A percentile compares a stretch with the other conserved stretches of the same genome.
Evolutionary conservation across 495 filamentous ascomycete genomes (phyloP).

Genomic region (Xylona heveae): DNA sequence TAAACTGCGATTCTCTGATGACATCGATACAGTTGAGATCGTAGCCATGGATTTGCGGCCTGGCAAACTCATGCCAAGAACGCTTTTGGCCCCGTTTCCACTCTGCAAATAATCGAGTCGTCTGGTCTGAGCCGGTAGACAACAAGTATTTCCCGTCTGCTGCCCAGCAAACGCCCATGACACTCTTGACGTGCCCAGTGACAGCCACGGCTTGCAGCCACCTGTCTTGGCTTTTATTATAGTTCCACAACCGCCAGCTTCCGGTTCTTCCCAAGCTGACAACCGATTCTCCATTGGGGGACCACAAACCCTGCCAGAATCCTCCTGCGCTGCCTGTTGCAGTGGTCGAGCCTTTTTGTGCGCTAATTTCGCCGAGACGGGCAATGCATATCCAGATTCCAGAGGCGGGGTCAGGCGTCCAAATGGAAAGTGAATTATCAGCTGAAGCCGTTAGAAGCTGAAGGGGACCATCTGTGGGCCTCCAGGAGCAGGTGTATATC

Average conservation of each 20-base stretch:
- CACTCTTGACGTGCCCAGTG: constrained; percentile 63
- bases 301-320: constrained; percentile 93
- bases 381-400: constrained; percentile 77
- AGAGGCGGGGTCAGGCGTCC: constrained; percentile 62
- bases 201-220: constrained; percentile 65
- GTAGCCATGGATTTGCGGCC: constrained; percentile 96
- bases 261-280: constrained; percentile 76
- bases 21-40: constrained; percentile 86
- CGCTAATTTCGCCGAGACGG: constrained; percentile 77
- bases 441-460: constrained; percentile 82
- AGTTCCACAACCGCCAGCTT: constrained; percentile 72
- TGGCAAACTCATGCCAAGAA: constrained; percentile 88
- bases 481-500: constrained; percentile 80
- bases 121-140: constrained; percentile 77
- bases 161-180: constrained; percentile 69
- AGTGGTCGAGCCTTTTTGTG: constrained; percentile 83
- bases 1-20: constrained; percentile 46
- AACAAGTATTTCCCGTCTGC: constrained; percentile 65
- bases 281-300: constrained; percentile 49
- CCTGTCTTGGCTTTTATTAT: constrained; percentile 27
- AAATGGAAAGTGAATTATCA: constrained; percentile 84
- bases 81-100: constrained; percentile 35
- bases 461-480: constrained; percentile 25
- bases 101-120: constrained; percentile 74
- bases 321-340: constrained; percentile 90